These are phyloP conservation scores for Ganoderma sinense DNA, from an alignment of 1,284 basidiomycete species.

Conservation along the genomic window DNA sequence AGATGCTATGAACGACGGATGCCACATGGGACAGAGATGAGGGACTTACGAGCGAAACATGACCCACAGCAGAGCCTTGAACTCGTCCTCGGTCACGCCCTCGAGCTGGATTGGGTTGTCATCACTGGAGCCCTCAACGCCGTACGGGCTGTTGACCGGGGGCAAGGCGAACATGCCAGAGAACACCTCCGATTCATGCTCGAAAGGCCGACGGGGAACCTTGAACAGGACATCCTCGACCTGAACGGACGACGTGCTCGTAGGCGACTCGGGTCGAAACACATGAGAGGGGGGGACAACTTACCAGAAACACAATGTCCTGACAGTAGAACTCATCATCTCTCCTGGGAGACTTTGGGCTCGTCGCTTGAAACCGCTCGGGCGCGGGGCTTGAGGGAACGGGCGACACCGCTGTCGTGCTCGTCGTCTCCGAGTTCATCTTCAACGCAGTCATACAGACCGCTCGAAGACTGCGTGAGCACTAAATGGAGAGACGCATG, in stretches of 20 bases:
- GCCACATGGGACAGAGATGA: not conserved
- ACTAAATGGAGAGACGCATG: not conserved
- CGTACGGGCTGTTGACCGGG: not conserved
- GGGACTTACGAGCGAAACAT: slow-evolving; percentile 20
- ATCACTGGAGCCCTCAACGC: slow-evolving; percentile 15
- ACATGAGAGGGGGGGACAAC: not conserved
- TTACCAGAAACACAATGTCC: slow-evolving; percentile 16
- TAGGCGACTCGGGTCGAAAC: not conserved
- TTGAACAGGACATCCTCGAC: slow-evolving; percentile 14
- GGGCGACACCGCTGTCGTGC: not conserved
- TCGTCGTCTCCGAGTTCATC: not conserved
- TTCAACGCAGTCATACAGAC: not conserved
- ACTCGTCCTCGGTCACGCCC: slow-evolving; percentile 9
- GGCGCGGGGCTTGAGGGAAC: not conserved
- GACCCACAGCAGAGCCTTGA: slow-evolving; percentile 13
- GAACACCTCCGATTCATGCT: slow-evolving; percentile 22
- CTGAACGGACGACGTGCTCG: not conserved
- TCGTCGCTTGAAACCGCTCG: not conserved
- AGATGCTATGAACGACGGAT: not conserved
- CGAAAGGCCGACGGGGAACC: slow-evolving; percentile 22
- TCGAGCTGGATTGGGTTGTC: slow-evolving; percentile 16
- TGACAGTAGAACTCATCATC: slow-evolving; percentile 19
- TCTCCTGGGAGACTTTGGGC: not conserved
- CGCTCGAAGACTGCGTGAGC: not conserved
- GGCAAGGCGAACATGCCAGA: slow-evolving; percentile 15